Base-by-base conservation (phyloP, 345 rosid species). In the Trapa incisa region DNA sequence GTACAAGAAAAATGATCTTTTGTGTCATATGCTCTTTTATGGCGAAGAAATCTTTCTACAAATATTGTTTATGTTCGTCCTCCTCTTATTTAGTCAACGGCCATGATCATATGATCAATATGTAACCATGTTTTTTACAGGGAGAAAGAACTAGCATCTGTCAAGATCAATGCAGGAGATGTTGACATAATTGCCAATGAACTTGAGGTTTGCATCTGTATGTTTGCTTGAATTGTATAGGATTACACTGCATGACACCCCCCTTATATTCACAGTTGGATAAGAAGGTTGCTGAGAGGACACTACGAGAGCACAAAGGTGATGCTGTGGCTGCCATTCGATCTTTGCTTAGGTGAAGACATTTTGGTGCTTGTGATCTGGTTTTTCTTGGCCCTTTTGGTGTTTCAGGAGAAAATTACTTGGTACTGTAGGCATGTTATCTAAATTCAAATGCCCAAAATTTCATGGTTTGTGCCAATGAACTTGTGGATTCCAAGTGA, bases 61-160 rank as follows among this genome's bases (percentile, higher is more conserved):
- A 22, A 22, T 22, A 22, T 22, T 22, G 29, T 22, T 22, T 22
- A 22, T 22, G 29, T 22, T 22, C 29, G 29, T 22, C 29, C 29
- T 22, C 29, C 29, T 22, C 29, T 22, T 22, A 22, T 0, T 22
- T 22, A 22, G 0, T 22, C 29, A 22, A 22, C 29, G 29, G 29
- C 43, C 43, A 41, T 41, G 43, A 3, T 41, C 43, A 41, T 1
- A 8, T 17, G 22, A 14, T 15, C 6, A 15, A 8, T 53, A 7
- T 8, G 3, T 53, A 41, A 50, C 50, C 37, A 32, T 10, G 12
- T 12, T 39, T 64, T 16, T 39, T 50, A 5, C 61, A 89, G 96
- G 80, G 97, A 91, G 85, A 94, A 91, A 69, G 96, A 94, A 80
- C 72, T 94, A 77, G 99, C 97, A 71, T 86, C 93, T 73, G 99